These are phyloP conservation scores for Creolimax fragrantissima DNA, from an alignment of 78 protist species.

Conservation along the genomic window DNA sequence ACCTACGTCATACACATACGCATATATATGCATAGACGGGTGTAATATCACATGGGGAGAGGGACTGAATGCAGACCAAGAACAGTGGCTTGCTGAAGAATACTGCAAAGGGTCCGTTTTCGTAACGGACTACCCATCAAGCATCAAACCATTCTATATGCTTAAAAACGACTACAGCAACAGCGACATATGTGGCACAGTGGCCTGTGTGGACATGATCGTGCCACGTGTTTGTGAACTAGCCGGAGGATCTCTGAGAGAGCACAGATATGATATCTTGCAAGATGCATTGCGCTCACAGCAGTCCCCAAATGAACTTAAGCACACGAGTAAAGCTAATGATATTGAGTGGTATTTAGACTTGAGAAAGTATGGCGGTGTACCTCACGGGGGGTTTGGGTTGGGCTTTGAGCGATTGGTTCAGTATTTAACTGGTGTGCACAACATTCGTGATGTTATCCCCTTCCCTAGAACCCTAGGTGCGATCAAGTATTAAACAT, in stretches of 20 bases:
- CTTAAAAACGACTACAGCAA: slow-evolving; percentile 21
- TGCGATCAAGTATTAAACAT: neutral
- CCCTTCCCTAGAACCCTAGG: slow-evolving; percentile 61
- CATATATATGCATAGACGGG: too few relatives aligned
- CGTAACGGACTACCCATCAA: neutral
- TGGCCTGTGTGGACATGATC: slow-evolving; percentile 56
- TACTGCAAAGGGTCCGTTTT: slow-evolving; percentile 3
- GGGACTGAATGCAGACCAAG: neutral
- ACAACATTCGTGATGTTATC: slow-evolving; percentile 84
- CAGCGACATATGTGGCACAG: too few relatives aligned
- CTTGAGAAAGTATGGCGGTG: slow-evolving; percentile 84
- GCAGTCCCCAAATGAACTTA: neutral
- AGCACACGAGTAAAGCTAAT: neutral
- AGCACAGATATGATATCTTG: neutral
- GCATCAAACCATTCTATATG: slow-evolving; percentile 59
- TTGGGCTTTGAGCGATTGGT: slow-evolving; percentile 91
- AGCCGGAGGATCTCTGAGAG: neutral
- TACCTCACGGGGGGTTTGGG: slow-evolving; percentile 96
- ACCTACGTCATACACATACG: too few relatives aligned
- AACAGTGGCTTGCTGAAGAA: neutral
- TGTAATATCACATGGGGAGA: neutral
- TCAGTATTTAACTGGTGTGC: slow-evolving; percentile 63
- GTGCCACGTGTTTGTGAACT: slow-evolving; percentile 24
- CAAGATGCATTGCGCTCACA: neutral
- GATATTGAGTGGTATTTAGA: slow-evolving; percentile 28